These are phyloP conservation scores for Kodamaea anthophila DNA, from an alignment of 1,139 yeast species.

Conservation along the genomic window DNA sequence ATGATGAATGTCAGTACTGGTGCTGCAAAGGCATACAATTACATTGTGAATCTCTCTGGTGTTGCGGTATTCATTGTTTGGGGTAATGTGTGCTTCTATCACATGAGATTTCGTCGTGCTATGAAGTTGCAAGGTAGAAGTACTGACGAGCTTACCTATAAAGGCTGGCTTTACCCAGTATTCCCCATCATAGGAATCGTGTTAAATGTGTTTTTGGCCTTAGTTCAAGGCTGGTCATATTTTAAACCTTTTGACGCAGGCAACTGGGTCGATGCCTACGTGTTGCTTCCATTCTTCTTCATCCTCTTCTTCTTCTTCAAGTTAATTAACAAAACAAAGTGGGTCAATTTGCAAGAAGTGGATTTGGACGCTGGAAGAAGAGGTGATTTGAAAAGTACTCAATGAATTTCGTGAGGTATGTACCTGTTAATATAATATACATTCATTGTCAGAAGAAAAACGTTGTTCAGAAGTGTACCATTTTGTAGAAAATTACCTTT, in stretches of 20 bases:
- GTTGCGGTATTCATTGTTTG: conserved; percentile 55
- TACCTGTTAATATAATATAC: no score
- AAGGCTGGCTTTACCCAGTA: conserved; percentile 48
- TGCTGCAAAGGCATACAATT: conserved; percentile 46
- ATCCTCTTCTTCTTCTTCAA: conserved; percentile 37
- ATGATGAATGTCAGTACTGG: conserved; percentile 47
- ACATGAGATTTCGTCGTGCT: conserved; percentile 46
- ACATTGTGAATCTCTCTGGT: conserved; percentile 50
- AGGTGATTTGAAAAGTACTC: conserved; percentile 19
- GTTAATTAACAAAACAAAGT: conserved; percentile 37
- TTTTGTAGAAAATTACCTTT: no score
- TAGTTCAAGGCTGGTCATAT: conserved; percentile 66
- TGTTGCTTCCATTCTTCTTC: conserved; percentile 53
- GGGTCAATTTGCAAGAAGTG: conserved; percentile 34
- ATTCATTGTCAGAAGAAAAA: no score
- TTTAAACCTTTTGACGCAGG: conserved; percentile 57
- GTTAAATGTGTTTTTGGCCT: conserved; percentile 47
- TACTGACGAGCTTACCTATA: conserved; percentile 46
- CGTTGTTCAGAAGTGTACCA: no score
- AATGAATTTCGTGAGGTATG: no score
- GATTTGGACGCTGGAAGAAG: conserved; percentile 43
- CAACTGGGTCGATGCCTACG: conserved; percentile 59
- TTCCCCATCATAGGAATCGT: conserved; percentile 46
- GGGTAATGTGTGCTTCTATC: conserved; percentile 37
- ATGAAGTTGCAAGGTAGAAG: conserved; percentile 44